These are phyloP conservation scores for Chalciporus sp. DNA, from an alignment of 1,284 basidiomycete species.

Conservation along the genomic window DNA sequence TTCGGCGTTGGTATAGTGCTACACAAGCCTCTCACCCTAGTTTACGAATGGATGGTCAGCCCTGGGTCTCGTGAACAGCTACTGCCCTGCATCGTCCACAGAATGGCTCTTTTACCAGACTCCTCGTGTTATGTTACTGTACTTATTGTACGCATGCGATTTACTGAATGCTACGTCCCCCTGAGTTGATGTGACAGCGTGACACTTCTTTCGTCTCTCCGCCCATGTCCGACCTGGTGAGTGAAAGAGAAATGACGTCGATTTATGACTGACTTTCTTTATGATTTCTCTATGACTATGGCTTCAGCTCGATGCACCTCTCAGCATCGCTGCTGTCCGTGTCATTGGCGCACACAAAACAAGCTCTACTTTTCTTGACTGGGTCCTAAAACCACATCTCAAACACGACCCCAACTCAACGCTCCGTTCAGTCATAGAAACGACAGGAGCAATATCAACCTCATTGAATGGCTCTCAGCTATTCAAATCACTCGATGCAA, in stretches of 20 bases:
- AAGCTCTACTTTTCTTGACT: constrained; percentile 77
- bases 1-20: no score
- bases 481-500: constrained; percentile 72
- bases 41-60: no score
- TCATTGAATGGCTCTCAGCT: constrained; percentile 73
- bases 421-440: constrained; percentile 68
- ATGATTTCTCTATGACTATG: background rate
- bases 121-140: no score
- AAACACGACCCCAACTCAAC: constrained; percentile 31
- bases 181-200: background rate
- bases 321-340: constrained; percentile 51
- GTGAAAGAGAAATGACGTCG: background rate
- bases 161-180: no score
- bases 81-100: no score
- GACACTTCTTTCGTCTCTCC: background rate
- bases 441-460: constrained; percentile 66
- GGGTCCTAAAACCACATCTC: constrained; percentile 67
- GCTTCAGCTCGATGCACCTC: constrained; percentile 27
- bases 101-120: no score
- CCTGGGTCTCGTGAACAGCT: no score
- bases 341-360: constrained; percentile 79
- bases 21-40: no score
- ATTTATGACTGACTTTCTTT: no score
- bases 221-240: background rate
- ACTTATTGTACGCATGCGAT: no score